These are phyloP conservation scores for Podospora conica DNA, from an alignment of 495 filamentous ascomycete species.

Conservation along the genomic window DNA sequence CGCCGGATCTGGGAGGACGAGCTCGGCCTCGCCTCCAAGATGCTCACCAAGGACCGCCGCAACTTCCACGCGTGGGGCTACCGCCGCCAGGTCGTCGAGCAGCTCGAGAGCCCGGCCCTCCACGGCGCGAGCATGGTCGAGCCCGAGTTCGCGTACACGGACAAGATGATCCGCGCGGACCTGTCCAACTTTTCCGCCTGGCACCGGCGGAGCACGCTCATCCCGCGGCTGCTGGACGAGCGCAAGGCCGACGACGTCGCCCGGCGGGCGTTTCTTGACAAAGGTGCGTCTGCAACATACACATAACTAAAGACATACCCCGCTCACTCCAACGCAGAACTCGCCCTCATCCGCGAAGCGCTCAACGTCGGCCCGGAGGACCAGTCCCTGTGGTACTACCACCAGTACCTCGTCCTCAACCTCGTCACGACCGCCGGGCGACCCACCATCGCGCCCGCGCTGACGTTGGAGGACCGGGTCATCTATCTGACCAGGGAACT, in stretches of 20 bases:
- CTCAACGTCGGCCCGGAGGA: constrained; percentile 83
- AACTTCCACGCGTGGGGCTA: constrained; percentile 99
- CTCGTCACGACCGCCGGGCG: constrained; percentile 33
- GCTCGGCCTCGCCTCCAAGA: constrained; percentile 71
- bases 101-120: constrained; percentile 55
- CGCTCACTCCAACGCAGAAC: constrained; percentile 41
- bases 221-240: constrained; percentile 66
- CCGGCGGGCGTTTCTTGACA: constrained; percentile 63
- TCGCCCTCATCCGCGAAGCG: constrained; percentile 65
- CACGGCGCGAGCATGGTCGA: constrained; percentile 58
- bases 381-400: constrained; percentile 95
- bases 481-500: constrained; percentile 64
- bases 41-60: constrained; percentile 77
- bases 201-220: constrained; percentile 83
- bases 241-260: constrained; percentile 54
- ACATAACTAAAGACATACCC: too few species aligned
- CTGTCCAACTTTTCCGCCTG: constrained; percentile 96
- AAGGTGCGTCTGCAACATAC: constrained; percentile 44
- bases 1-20: constrained; percentile 75
- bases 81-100: constrained; percentile 62
- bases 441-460: constrained; percentile 56
- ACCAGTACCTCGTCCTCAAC: constrained; percentile 71
- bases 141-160: constrained; percentile 82
- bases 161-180: constrained; percentile 71
- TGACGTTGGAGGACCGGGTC: constrained; percentile 55